Base-by-base conservation (phyloP, 768 basidiomycete species). In the Mycena rebaudengoi region DNA sequence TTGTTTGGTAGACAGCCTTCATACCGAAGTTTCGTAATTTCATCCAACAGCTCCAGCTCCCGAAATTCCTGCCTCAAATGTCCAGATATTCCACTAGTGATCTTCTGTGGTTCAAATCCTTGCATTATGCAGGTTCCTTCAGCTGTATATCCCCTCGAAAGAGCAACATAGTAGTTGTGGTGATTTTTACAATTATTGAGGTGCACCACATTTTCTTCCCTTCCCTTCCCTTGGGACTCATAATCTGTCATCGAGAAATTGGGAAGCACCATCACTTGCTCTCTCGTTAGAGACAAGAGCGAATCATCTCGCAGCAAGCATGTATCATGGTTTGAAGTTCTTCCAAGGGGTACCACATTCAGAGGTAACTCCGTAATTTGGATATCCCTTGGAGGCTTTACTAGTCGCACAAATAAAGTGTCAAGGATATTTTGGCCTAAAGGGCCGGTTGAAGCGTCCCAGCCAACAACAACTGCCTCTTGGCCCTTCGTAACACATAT, bases 211-310 rank as follows among this genome's bases (percentile, higher is more conserved):
- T 56, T 56, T 1, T 2, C 14, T 12, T 33, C 10, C 11, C 54
- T 33, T 1, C 30, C 33, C 8, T 45, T 56, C 8, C 54, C 54
- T 35, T 56, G 55, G 1, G 55, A 46, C 3, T 16, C 41, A 14
- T 46, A 57, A 11, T 57, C 44, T 25, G 44, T 57, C 55, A 46
- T 46, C 2, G 54, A 20, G 13, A 56, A 56, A 13, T 56, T 56
- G 0, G 43, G 54, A 4, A 56, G 18, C 4, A 43, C 33, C 16
- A 56, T 13, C 0, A 44, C 26, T 45, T 56, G 54, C 13, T 56
- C 54, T 6, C 54, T 21, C 6, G 28, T 37, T 2, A 57, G 2
- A 2, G 44, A 46, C 2, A 57, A 14, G 3, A 57, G 32, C 1
- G 55, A 26, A 20, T 57, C 55, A 7, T 57, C 55, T 10, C 10